Evolutionary conservation across 169 alveolate genomes (phyloP).

Genomic region (Besnoitia besnoiti): DNA sequence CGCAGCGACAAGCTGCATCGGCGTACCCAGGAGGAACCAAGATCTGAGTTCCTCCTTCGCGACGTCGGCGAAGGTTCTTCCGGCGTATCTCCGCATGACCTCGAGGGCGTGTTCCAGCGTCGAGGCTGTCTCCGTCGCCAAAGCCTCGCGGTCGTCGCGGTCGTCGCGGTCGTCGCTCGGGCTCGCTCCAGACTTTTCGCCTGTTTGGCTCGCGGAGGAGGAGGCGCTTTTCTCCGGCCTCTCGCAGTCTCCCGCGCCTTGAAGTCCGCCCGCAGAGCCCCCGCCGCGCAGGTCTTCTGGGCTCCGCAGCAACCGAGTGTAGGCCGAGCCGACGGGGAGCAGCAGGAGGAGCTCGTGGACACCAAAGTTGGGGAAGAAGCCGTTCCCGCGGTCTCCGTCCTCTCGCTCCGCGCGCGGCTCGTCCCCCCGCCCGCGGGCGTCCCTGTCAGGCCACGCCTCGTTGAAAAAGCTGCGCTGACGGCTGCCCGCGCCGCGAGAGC

Average conservation of each 20-base stretch:
- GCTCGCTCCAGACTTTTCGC: too few relatives aligned
- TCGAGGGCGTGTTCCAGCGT: not conserved
- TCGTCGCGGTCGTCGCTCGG: not conserved
- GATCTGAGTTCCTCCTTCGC: not conserved
- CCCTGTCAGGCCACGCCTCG: not conserved
- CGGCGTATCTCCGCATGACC: not conserved
- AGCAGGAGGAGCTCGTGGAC: not conserved
- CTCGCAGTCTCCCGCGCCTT: too few relatives aligned
- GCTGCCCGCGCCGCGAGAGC: not conserved
- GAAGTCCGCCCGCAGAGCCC: too few relatives aligned
- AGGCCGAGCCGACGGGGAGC: not conserved
- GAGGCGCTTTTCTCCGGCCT: too few relatives aligned
- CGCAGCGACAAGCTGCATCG: not conserved
- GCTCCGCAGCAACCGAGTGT: not conserved
- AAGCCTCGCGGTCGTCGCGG: not conserved
- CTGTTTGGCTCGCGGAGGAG: too few relatives aligned
- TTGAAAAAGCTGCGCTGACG: not conserved
- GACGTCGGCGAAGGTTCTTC: not conserved
- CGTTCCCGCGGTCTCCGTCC: not conserved
- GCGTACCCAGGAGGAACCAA: not conserved
- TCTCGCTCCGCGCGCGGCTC: not conserved
- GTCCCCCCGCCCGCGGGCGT: not conserved
- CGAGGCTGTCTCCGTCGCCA: not conserved
- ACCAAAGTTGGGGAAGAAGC: not conserved
- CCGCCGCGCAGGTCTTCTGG: too few relatives aligned